These are phyloP conservation scores for Leersia perrieri DNA, from an alignment of 176 grass and related monocot genomes.

Conservation along the genomic window DNA sequence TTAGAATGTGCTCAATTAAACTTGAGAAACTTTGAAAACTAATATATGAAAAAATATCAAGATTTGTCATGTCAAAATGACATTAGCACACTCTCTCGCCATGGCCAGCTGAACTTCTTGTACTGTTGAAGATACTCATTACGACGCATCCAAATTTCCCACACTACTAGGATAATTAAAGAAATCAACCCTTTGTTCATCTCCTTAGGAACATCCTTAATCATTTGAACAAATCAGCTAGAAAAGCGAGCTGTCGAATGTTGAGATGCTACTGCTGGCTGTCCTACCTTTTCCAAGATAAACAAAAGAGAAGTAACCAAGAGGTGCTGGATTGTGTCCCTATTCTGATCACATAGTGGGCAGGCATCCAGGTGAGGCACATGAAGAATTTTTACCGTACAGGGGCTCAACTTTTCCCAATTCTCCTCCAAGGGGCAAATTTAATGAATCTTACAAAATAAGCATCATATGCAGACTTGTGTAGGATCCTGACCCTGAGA, in stretches of 20 bases:
- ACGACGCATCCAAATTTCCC: background rate
- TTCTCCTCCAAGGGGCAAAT: background rate
- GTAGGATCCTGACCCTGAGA: background rate
- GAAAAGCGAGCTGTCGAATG: background rate
- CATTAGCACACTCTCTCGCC: too few relatives aligned
- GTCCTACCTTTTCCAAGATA: background rate
- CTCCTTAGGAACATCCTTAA: background rate
- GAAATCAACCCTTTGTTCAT: background rate
- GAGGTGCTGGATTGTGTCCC: too few relatives aligned
- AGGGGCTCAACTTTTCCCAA: background rate
- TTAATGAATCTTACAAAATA: background rate
- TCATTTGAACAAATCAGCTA: background rate
- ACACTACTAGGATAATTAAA: background rate
- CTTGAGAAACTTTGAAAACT: background rate
- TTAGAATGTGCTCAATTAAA: background rate
- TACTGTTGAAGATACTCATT: background rate
- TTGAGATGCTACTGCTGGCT: background rate
- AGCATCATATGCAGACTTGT: background rate
- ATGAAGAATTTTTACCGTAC: background rate
- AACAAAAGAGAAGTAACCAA: background rate
- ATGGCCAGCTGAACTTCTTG: too few relatives aligned
- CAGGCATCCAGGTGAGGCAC: background rate
- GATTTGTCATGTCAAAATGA: background rate
- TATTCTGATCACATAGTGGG: too few relatives aligned
- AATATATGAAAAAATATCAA: background rate